Evolutionary conservation across 345 rosid species (phyloP).

Genomic region (Lepidium didymum): DNA sequence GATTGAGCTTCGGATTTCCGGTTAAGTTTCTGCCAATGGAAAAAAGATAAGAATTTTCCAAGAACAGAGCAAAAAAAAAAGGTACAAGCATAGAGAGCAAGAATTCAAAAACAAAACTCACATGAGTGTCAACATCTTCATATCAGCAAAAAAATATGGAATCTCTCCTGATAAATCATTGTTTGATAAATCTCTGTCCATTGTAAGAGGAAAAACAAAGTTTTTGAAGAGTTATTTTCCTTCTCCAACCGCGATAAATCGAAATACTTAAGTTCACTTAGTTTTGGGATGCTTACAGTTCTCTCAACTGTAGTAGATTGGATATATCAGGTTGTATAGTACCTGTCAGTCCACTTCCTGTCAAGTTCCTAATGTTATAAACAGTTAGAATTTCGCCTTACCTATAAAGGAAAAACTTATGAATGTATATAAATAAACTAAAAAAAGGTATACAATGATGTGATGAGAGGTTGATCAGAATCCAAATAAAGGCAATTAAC

Average conservation of each 20-base stretch:
- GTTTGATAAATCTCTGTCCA: conserved; percentile 53
- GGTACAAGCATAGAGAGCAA: not conserved
- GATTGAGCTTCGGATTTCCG: conserved; percentile 23
- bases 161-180: conserved; percentile 43
- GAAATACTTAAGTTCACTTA: not conserved
- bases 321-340: conserved; percentile 24
- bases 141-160: conserved; percentile 39
- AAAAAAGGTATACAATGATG: conserved; percentile 36
- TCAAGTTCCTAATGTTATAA: conserved; percentile 26
- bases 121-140: conserved; percentile 40
- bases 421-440: not conserved
- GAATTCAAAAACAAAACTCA: conserved; percentile 25
- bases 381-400: not conserved
- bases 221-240: not conserved
- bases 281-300: conserved; percentile 32
- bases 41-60: not conserved
- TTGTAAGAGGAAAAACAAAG: not conserved
- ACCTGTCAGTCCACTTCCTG: conserved; percentile 33
- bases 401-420: not conserved
- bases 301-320: conserved; percentile 24
- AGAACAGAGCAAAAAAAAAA: not conserved
- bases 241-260: not conserved
- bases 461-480: conserved; percentile 26
- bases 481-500: conserved; percentile 28
- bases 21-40: conserved; percentile 18